Evolutionary conservation across 768 basidiomycete species (phyloP), one percentile per base, ranked within the genome.

Genomic region (Tylopilus rubrobrunneus): DNA sequence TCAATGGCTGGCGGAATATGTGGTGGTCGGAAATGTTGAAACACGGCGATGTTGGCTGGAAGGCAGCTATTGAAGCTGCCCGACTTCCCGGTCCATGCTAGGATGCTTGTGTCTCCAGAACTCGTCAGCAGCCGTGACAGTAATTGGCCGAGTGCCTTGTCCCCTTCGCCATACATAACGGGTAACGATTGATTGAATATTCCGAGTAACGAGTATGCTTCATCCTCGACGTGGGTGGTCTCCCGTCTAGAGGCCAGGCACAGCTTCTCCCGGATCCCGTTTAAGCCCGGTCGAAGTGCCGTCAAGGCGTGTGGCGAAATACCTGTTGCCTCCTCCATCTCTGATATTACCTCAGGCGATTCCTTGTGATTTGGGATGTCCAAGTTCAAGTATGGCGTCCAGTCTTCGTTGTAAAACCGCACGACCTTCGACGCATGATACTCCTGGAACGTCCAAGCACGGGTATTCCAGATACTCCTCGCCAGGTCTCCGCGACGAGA

Each of bases 31-130:
- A 17, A 11, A 1, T 52, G 21, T 28, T 33, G n/a, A 29, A 57
- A 57, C 1, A 51, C 54, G 11, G 21, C 8, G 14, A 49, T 46
- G 11, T 33, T 36, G 9, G 29, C 1, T 3, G 57, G 59, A 4
- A 60, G 45, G 45, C 53, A 60, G 15, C 51, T 59, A 14, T 60
- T 59, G 9, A 52, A 56, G 7, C 23, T 12, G 8, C 57, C 46
- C 2, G 49, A 48, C 21, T 29, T 39, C 5, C 59, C 56, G 3
- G 36, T 52, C 59, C 59, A 60, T 3, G 19, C 36, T 4, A 37
- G 36, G 7, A 37, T 37, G 36, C 36, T 37, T 3, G 36, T 37
- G 36, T 37, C 36, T 17, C 36, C 36, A 15, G 36, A 37, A 15
- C 4, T 37, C 17, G 36, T 37, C 36, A 59, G 41, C 5, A 60